phyloP scores from a whole-genome alignment of 495 filamentous ascomycete genomes.

The Cetradonia linearis region DNA sequence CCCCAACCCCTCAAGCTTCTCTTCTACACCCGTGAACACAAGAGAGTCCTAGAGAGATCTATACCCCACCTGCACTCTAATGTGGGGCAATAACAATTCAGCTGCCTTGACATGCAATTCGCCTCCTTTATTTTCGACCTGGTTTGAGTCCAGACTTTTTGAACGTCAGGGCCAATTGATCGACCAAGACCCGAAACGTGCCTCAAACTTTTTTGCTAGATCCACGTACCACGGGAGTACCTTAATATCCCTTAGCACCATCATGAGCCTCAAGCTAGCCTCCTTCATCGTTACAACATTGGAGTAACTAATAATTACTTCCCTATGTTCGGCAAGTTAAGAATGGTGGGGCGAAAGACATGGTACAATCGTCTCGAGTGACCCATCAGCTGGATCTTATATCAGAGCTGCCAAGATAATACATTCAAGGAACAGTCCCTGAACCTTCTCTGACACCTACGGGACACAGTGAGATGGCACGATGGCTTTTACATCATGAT shows the following conservation, averaged over 20 bases:
- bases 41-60: not conserved
- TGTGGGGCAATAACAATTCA: slow-evolving; percentile 1
- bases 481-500: not conserved
- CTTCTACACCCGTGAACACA: not conserved
- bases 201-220: not conserved
- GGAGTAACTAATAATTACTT: not conserved
- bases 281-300: not conserved
- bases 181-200: not conserved
- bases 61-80: slow-evolving; percentile 6
- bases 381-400: not conserved
- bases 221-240: not conserved
- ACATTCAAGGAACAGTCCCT: not conserved
- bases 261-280: not conserved
- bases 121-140: not conserved
- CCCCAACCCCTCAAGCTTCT: not conserved
- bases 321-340: not conserved
- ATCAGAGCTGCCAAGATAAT: not conserved
- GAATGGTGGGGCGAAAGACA: not conserved
- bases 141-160: not conserved
- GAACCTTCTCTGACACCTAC: not conserved
- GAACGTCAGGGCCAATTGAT: not conserved
- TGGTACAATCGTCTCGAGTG: not conserved
- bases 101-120: slow-evolving; percentile 1
- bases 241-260: not conserved
- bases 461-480: not conserved